These are phyloP conservation scores for Tulasnella sp. DNA, from an alignment of 768 basidiomycete genomes.

Conservation along the genomic window DNA sequence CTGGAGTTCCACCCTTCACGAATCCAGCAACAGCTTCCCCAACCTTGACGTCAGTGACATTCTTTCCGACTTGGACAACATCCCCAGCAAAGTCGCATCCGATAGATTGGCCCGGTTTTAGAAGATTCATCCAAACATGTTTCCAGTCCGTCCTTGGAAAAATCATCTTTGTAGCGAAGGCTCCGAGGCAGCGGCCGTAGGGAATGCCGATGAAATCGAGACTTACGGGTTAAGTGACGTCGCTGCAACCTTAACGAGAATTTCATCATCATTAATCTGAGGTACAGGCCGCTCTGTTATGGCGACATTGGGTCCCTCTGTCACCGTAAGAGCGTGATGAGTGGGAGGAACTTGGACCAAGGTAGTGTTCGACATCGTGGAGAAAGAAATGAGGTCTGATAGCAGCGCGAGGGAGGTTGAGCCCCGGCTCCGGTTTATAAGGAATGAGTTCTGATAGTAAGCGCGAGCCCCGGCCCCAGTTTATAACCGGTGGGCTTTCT, in stretches of 20 bases:
- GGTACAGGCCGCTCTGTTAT: constrained; percentile 8
- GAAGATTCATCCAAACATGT: constrained; percentile 21
- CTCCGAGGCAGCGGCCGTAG: too few species aligned
- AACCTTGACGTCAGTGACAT: constrained; percentile 32
- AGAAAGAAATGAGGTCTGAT: background rate
- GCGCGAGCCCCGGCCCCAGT: too few species aligned
- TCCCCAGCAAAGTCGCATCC: constrained; percentile 35
- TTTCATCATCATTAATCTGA: constrained; percentile 20
- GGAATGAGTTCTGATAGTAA: too few species aligned
- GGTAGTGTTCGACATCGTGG: background rate
- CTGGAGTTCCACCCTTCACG: constrained; percentile 28
- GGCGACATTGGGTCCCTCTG: background rate
- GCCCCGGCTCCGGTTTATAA: too few species aligned
- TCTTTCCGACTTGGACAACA: constrained; percentile 31
- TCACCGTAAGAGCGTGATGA: background rate
- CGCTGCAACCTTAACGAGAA: constrained; percentile 29
- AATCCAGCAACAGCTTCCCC: constrained; percentile 33
- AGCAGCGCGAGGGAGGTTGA: too few species aligned
- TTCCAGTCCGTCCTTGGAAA: constrained; percentile 11
- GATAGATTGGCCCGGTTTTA: constrained; percentile 31
- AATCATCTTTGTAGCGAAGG: background rate
- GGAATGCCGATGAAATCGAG: background rate
- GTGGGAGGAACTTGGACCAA: background rate
- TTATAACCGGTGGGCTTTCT: background rate
- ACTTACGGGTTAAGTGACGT: constrained; percentile 33